Evolutionary conservation across 768 basidiomycete species (phyloP), one percentile per base, ranked within the genome.

Genomic region (Auriscalpium vulgare): DNA sequence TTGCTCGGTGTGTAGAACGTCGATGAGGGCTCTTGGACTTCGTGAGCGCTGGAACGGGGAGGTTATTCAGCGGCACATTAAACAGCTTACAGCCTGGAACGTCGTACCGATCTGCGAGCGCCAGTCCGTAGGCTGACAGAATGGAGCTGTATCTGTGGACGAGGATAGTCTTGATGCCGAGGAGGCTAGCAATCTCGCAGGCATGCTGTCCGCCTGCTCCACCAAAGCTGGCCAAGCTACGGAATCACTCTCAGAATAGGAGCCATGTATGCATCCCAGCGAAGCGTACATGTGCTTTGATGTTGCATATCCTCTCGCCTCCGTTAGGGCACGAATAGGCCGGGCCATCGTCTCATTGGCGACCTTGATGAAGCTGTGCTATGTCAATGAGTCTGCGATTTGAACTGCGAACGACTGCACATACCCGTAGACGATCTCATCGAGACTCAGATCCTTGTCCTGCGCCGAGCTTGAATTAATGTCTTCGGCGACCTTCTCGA

Each of bases 331-430:
- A 3, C 95, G 84, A 55, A 97, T 95, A 8, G 95, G 95, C 48
- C 95, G 75, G 60, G 86, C 88, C 94, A 97, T 97, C 0, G 91
- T 94, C 74, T 97, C 95, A 63, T 97, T 97, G 9, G 94, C 94
- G 10, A 95, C 93, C 65, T 94, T 91, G 72, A 97, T 87, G 70
- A 94, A 97, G 5, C 93, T 91, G 23, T 57, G 53, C 43, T 37
- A 23, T 19, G 13, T 48, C 37, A 44, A 19, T 56, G 17, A 49
- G 8, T 8, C 19, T n/a, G 23, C 23, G 21, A 36, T 17, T 54
- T 17, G 43, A 56, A 9, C 37, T 4, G 46, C 9, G 19, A 44
- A 16, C 35, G 11, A 8, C n/a, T 48, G 23, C 8, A 69, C 81
- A 16, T 40, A 90, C 88, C 91, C 95, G 59, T 90, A 94, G 10